These are phyloP conservation scores for Ministeria vibrans DNA, from an alignment of 78 protist genomes.

Conservation along the genomic window DNA sequence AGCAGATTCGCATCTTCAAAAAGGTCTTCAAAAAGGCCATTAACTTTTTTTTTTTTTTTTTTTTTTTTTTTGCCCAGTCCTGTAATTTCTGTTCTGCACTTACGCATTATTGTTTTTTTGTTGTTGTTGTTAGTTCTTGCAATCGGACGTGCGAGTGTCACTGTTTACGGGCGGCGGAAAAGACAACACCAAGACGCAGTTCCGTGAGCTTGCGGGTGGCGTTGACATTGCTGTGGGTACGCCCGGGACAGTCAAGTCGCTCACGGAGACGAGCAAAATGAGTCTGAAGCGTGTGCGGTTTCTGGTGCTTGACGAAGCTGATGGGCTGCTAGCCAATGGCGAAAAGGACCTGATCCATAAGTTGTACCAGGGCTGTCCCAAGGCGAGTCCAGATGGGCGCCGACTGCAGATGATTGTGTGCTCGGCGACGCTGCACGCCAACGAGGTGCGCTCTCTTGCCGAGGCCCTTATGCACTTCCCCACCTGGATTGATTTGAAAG, in stretches of 20 bases:
- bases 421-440: slow-evolving; percentile 81
- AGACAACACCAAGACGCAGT: no score
- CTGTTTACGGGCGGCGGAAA: slow-evolving; percentile 55
- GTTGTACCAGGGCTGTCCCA: slow-evolving; percentile 29
- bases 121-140: background rate
- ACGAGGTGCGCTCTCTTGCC: slow-evolving; percentile 27
- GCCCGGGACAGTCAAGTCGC: slow-evolving; percentile 57
- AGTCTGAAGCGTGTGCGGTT: slow-evolving; percentile 33
- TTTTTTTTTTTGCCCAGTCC: slow-evolving; percentile 13
- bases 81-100: background rate
- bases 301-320: slow-evolving; percentile 84
- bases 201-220: no score
- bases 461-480: slow-evolving; percentile 50
- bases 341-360: slow-evolving; percentile 16
- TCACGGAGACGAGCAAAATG: slow-evolving; percentile 34
- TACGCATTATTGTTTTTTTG: background rate
- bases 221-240: slow-evolving; percentile 81
- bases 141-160: slow-evolving; percentile 32
- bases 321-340: slow-evolving; percentile 42
- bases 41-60: background rate
- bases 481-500: slow-evolving; percentile 86
- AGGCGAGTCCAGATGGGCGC: background rate
- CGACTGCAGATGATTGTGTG: slow-evolving; percentile 52
- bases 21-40: background rate
- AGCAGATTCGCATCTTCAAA: slow-evolving; percentile 17